Percentiles rank a stretch among this genome's conserved stretches.
Conservation (phyloP, 352 stramenopile species). For the Pythium dissimile region DNA sequence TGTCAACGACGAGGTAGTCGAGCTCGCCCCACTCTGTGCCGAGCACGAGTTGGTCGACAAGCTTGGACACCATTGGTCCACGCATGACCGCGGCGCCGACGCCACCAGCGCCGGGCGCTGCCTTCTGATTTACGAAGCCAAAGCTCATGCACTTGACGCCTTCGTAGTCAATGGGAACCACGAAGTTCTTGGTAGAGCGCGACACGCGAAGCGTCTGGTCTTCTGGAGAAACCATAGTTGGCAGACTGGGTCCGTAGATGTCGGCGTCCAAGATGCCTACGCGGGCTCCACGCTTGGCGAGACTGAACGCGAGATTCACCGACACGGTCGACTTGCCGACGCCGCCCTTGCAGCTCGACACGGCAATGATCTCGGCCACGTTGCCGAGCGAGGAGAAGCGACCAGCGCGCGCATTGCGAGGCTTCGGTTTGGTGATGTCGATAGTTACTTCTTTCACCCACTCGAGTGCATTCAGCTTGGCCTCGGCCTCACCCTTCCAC, state of each 20-base stretch:
- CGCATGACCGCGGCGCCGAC: slow-evolving; percentile 93
- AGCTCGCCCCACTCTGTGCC: slow-evolving; percentile 98
- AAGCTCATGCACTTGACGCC: slow-evolving; percentile 93
- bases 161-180: slow-evolving; percentile 82
- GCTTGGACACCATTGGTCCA: slow-evolving; percentile 97
- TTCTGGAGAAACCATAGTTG: slow-evolving; percentile 91
- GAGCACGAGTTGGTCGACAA: slow-evolving; percentile 95
- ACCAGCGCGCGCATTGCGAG: slow-evolving; percentile 58
- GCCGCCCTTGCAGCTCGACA: slow-evolving; percentile 95
- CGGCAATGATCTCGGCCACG: slow-evolving; percentile 86
- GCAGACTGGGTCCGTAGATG: slow-evolving; percentile 98
- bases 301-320: slow-evolving; percentile 97
- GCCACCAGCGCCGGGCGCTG: slow-evolving; percentile 67
- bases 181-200: slow-evolving; percentile 64
- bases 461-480: slow-evolving; percentile 47
- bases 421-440: slow-evolving; percentile 54
- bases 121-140: slow-evolving; percentile 88
- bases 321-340: slow-evolving; percentile 99
- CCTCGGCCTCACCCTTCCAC: slow-evolving; percentile 63
- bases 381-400: slow-evolving; percentile 79
- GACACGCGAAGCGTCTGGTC: slow-evolving; percentile 71
- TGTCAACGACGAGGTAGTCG: slow-evolving; percentile 99
- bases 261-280: slow-evolving; percentile 99
- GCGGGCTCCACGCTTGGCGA: slow-evolving; percentile 85
- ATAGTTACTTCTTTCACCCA: slow-evolving; percentile 78